These are phyloP conservation scores for Colletotrichum simmondsii DNA, from an alignment of 2,329 filamentous ascomycete genomes.

Conservation along the genomic window DNA sequence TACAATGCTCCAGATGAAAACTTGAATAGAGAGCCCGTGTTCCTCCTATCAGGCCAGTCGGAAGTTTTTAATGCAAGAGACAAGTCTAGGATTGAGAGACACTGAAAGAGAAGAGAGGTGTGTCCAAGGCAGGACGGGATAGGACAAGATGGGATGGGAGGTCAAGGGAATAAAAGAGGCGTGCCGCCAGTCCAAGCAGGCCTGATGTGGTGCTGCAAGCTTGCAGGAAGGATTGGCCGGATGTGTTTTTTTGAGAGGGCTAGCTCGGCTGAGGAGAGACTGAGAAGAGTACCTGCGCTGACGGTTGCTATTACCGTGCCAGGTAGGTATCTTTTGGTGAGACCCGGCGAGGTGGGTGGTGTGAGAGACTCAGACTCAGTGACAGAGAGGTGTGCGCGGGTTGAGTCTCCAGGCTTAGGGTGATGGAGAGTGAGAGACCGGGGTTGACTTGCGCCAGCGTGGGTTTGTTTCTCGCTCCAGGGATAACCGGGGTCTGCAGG, in stretches of 20 bases:
- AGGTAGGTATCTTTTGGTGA: slow-evolving; percentile 12
- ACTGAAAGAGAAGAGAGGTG: not conserved
- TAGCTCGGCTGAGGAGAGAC: slow-evolving; percentile 17
- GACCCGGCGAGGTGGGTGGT: slow-evolving; percentile 1
- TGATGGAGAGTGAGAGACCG: slow-evolving; percentile 4
- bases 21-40: not conserved
- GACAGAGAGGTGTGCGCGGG: not conserved
- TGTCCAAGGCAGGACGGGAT: not conserved
- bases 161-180: not conserved
- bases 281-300: slow-evolving; percentile 1
- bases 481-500: slow-evolving; percentile 10
- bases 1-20: slow-evolving; percentile 1
- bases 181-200: slow-evolving; percentile 15
- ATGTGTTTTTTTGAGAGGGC: slow-evolving; percentile 17
- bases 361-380: not conserved
- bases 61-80: not conserved
- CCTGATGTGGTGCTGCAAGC: slow-evolving; percentile 8
- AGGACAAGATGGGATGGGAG: not conserved
- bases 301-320: slow-evolving; percentile 12
- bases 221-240: slow-evolving; percentile 21
- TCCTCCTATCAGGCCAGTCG: slow-evolving; percentile 10
- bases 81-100: not conserved
- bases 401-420: no score
- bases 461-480: slow-evolving; percentile 14
- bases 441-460: slow-evolving; percentile 6